Evolutionary conservation across 2,329 filamentous ascomycete genomes (phyloP), one percentile per base, ranked within the genome.

Genomic region (Fusarium coicis): DNA sequence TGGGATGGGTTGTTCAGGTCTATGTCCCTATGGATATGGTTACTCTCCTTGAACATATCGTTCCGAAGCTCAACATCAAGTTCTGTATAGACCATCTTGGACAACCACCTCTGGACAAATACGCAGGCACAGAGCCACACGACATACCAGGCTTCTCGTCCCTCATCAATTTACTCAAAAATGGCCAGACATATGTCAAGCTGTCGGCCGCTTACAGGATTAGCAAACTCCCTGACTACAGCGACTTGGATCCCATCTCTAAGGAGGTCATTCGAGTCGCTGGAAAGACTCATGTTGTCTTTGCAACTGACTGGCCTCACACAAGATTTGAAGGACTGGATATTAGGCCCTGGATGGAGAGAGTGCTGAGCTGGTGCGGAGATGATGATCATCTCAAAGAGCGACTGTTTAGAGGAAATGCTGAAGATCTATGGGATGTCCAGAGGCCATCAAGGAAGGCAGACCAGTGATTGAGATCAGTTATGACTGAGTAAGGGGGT

Each of bases 291-390:
- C 81, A 84, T 21, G 81, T 89, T 15, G 84, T 91, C 0, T 91
- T 89, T 78, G 89, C 88, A 3, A 89, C 88, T 1, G 89, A 91
- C 74, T 91, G 89, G 90, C 90, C 90, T 26, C 89, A 91, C 78
- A 92, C 90, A 7, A 83, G 89, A 18, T 91, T 88, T 66, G 87
- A 90, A 28, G 86, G 85, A 5, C 72, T 90, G 5, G 86, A 91
- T 74, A 87, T 90, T 28, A 81, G 53, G 36, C 77, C 77, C 0
- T 80, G 78, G 77, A 77, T 89, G 34, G 83, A 89, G 65, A 83
- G 80, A 58, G 87, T 88, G 54, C 77, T 91, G 61, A 81, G 85
- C 19, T 87, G 88, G 84, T 89, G 87, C 72, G 83, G 81, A 4
- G 80, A 82, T 2, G 82, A 86, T 59, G 79, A 82, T 10, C 72